Evolutionary conservation across 2,329 filamentous ascomycete genomes (phyloP).

Genomic region (Xylaria sp.): DNA sequence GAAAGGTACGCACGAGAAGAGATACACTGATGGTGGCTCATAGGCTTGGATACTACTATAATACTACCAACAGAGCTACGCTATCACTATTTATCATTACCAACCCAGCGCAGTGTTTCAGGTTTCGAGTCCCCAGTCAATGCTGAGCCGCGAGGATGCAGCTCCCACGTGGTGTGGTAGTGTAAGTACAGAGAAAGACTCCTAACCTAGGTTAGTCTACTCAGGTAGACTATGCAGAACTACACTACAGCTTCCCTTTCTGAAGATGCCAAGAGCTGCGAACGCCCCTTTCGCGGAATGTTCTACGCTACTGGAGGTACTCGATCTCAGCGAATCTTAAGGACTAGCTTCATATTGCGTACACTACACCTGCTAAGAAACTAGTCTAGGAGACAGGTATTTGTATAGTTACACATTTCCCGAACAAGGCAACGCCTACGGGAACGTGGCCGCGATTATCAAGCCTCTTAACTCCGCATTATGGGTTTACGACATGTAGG

Average conservation of each 20-base stretch:
- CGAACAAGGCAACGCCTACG: constrained; percentile 10
- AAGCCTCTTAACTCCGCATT: constrained; percentile 12
- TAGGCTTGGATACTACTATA: not conserved
- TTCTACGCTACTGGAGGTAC: not conserved
- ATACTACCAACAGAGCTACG: not conserved
- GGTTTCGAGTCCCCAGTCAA: not conserved
- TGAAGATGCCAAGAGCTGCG: not conserved
- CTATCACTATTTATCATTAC: not conserved
- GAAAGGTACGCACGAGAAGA: not conserved
- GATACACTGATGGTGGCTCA: not conserved
- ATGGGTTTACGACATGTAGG: constrained; percentile 1
- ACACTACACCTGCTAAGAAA: not conserved
- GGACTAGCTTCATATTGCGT: not conserved
- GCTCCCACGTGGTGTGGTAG: constrained; percentile 28
- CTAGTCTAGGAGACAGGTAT: constrained; percentile 6
- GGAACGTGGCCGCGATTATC: not conserved
- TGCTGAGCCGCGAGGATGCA: constrained; percentile 16
- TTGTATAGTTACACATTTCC: constrained; percentile 10
- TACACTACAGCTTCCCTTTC: constrained; percentile 4
- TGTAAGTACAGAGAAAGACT: not conserved
- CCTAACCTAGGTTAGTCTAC: not conserved
- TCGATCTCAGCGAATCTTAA: not conserved
- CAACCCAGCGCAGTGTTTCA: not conserved
- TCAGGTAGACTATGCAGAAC: not conserved
- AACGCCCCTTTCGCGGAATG: constrained; percentile 10